phyloP scores from a whole-genome alignment of 2,329 filamentous ascomycete species.

The Neophaeococcomyces aloes region DNA sequence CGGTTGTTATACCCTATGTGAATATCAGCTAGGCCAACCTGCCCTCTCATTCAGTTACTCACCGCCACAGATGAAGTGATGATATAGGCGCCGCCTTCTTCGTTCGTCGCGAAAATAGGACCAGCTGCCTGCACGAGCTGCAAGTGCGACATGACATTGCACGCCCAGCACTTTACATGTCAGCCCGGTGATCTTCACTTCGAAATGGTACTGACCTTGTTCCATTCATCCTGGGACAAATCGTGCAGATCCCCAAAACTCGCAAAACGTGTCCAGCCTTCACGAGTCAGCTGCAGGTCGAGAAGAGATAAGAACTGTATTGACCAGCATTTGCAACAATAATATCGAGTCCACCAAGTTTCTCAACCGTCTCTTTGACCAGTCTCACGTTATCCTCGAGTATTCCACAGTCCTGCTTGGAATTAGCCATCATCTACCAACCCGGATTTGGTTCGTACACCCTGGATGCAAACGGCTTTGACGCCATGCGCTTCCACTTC shows the following conservation, averaged over 20 bases:
- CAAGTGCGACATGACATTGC: slow-evolving; percentile 49
- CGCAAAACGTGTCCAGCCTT: slow-evolving; percentile 51
- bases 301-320: slow-evolving; percentile 26
- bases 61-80: slow-evolving; percentile 54
- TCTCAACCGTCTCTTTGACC: slow-evolving; percentile 48
- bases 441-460: slow-evolving; percentile 34
- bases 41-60: slow-evolving; percentile 14
- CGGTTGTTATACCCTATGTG: slow-evolving; percentile 45
- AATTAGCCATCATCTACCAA: slow-evolving; percentile 9
- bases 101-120: slow-evolving; percentile 50
- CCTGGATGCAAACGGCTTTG: slow-evolving; percentile 49
- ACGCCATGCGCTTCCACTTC: slow-evolving; percentile 46
- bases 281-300: neutral
- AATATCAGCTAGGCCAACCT: slow-evolving; percentile 1
- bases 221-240: slow-evolving; percentile 52
- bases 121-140: slow-evolving; percentile 47
- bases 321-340: slow-evolving; percentile 63
- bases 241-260: slow-evolving; percentile 49
- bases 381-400: slow-evolving; percentile 49
- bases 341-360: slow-evolving; percentile 63
- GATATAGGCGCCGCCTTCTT: slow-evolving; percentile 53
- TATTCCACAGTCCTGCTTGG: slow-evolving; percentile 48
- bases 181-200: neutral
- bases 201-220: slow-evolving; percentile 37
- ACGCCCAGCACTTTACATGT: slow-evolving; percentile 44